Conservation (phyloP, 1,284 basidiomycete genomes). For the Ustilago lituana region DNA sequence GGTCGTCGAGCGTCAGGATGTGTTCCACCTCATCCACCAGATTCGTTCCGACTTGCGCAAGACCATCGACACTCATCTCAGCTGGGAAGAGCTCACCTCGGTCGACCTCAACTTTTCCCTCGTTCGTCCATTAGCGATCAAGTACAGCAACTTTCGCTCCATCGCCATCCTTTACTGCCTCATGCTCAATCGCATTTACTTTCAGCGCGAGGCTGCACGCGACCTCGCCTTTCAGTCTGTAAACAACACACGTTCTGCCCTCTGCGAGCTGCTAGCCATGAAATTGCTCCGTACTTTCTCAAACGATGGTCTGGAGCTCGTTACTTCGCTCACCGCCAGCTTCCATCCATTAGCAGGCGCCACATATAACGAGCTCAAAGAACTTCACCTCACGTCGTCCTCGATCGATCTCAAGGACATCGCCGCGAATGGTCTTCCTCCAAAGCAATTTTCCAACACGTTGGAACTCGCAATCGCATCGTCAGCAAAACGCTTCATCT, state of each 20-base stretch:
- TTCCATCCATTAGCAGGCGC: constrained; percentile 79
- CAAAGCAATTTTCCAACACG: constrained; percentile 50
- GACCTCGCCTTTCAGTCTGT: constrained; percentile 72
- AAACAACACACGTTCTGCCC: constrained; percentile 78
- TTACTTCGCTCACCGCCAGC: constrained; percentile 81
- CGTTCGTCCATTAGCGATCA: constrained; percentile 58
- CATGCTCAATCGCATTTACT: constrained; percentile 86
- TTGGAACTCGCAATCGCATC: constrained; percentile 61
- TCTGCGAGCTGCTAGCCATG: constrained; percentile 90
- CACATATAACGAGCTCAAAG: constrained; percentile 24
- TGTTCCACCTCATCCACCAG: constrained; percentile 55
- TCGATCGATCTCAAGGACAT: constrained; percentile 35
- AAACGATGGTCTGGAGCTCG: constrained; percentile 73
- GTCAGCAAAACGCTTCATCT: constrained; percentile 61
- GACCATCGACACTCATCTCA: constrained; percentile 59
- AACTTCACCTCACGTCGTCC: constrained; percentile 30
- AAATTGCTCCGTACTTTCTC: constrained; percentile 74
- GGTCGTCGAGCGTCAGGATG: constrained; percentile 44
- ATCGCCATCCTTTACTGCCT: constrained; percentile 84
- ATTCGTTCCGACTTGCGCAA: constrained; percentile 48
- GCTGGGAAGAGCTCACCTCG: constrained; percentile 59
- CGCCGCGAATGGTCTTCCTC: constrained; percentile 20
- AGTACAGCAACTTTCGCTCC: constrained; percentile 49
- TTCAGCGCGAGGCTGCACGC: constrained; percentile 72
- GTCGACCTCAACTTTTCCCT: constrained; percentile 61